Percentiles rank a stretch among this genome's conserved stretches.
Conservation (phyloP, 345 rosid genomes). For the Syzygium aqueum region DNA sequence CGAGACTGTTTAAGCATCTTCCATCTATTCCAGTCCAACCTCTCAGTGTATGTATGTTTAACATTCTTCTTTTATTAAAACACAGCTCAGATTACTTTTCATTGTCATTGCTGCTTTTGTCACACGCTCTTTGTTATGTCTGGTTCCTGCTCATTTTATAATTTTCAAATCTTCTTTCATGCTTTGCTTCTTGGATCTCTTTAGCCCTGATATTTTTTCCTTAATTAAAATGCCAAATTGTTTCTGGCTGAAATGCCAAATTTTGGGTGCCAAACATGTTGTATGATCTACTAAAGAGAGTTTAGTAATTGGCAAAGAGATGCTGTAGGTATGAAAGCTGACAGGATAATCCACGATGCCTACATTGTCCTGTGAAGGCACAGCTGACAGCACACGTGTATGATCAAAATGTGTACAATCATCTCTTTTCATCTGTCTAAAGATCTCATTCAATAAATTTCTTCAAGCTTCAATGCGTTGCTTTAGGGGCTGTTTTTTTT, state of each 20-base stretch:
- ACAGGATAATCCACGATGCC: neutral
- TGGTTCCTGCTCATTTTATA: neutral
- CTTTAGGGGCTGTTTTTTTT: neutral
- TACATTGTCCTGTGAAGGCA: neutral
- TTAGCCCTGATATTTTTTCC: neutral
- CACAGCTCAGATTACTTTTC: neutral
- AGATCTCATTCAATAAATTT: neutral
- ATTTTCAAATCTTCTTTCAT: neutral
- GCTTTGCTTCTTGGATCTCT: neutral
- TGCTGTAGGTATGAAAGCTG: neutral
- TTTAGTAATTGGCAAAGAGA: neutral
- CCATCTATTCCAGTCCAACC: slow-evolving; percentile 85
- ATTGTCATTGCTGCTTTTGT: neutral
- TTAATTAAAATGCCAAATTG: neutral
- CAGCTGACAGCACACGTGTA: neutral
- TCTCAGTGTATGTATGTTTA: slow-evolving; percentile 39
- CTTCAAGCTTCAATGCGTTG: neutral
- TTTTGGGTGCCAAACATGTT: neutral
- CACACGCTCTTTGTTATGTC: neutral
- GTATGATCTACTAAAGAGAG: neutral
- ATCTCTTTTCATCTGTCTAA: neutral
- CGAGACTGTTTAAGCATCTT: slow-evolving; percentile 94
- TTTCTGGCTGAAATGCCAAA: neutral
- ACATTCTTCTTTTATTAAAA: neutral
- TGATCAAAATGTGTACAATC: neutral